Evolutionary conservation across 169 alveolate species (phyloP).

Genomic region (Blepharisma undulans): DNA sequence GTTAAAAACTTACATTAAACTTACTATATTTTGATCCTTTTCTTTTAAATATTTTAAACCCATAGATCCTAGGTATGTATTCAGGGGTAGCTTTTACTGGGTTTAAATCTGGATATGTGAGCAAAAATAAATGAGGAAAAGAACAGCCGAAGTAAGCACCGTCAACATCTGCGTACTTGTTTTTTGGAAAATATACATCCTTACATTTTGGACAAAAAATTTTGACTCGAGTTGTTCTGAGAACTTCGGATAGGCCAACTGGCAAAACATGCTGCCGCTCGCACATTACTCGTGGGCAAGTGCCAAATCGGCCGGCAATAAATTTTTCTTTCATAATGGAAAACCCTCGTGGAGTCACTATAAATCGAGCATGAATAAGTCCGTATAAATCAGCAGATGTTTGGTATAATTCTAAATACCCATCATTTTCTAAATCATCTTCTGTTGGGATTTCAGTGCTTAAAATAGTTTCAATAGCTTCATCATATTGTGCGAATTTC

Average conservation of each 20-base stretch:
- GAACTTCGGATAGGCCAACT: conserved; percentile 72
- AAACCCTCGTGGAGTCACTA: conserved; percentile 70
- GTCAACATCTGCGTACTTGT: conserved; percentile 54
- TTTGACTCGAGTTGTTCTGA: conserved; percentile 72
- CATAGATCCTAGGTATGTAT: conserved; percentile 68
- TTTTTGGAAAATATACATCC: conserved; percentile 59
- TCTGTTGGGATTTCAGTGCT: conserved; percentile 67
- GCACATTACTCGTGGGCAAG: conserved; percentile 80
- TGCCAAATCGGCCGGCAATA: conserved; percentile 72
- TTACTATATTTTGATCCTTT: conserved; percentile 46
- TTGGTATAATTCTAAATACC: conserved; percentile 73
- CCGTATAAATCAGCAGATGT: conserved; percentile 85
- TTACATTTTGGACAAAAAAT: conserved; percentile 60
- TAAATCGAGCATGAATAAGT: conserved; percentile 82
- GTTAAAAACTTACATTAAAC: background rate
- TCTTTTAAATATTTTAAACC: conserved; percentile 68
- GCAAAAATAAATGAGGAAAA: conserved; percentile 61
- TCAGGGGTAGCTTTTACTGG: background rate
- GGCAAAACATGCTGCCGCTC: conserved; percentile 76
- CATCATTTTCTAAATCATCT: conserved; percentile 65
- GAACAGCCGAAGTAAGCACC: conserved; percentile 80
- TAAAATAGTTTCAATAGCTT: conserved; percentile 62
- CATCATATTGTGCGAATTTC: conserved; percentile 51
- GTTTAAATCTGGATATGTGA: conserved; percentile 17
- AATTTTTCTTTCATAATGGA: conserved; percentile 77